Evolutionary conservation across 2,329 filamentous ascomycete species (phyloP).

Genomic region (Thielaviopsis ethacetica): DNA sequence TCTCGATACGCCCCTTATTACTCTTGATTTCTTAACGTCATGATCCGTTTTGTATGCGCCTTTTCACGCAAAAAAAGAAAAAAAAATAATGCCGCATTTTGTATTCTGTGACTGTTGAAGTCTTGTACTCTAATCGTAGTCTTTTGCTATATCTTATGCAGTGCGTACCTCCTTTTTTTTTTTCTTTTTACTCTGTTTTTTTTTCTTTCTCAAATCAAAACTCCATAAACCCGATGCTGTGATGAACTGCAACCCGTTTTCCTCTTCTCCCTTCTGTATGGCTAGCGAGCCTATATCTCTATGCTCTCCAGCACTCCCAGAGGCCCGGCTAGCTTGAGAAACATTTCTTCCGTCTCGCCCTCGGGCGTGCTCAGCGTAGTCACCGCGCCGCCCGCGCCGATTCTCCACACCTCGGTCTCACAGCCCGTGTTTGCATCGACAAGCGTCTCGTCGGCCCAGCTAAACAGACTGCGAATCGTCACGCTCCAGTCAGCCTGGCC

Average conservation of each 20-base stretch:
- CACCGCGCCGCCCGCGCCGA: slow-evolving; percentile 82
- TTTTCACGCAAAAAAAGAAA: neutral
- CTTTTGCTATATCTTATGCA: slow-evolving; percentile 11
- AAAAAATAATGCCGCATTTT: neutral
- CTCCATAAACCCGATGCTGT: neutral
- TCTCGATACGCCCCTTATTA: neutral
- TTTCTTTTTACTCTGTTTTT: neutral
- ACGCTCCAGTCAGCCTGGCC: slow-evolving; percentile 85
- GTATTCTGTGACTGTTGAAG: neutral
- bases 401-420: slow-evolving; percentile 50
- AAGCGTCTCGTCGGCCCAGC: slow-evolving; percentile 44
- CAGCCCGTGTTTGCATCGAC: slow-evolving; percentile 16
- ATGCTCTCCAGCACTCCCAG: slow-evolving; percentile 29
- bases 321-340: slow-evolving; percentile 50
- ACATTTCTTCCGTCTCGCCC: slow-evolving; percentile 85
- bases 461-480: slow-evolving; percentile 68
- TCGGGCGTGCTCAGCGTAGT: slow-evolving; percentile 67
- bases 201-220: neutral
- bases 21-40: neutral
- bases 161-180: neutral
- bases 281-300: slow-evolving; percentile 11
- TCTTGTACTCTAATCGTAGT: neutral
- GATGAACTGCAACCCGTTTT: neutral
- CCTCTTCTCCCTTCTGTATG: neutral
- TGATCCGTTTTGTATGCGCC: neutral